phyloP scores from a whole-genome alignment of 768 basidiomycete species.

The Coprinopsis marcescibilis region DNA sequence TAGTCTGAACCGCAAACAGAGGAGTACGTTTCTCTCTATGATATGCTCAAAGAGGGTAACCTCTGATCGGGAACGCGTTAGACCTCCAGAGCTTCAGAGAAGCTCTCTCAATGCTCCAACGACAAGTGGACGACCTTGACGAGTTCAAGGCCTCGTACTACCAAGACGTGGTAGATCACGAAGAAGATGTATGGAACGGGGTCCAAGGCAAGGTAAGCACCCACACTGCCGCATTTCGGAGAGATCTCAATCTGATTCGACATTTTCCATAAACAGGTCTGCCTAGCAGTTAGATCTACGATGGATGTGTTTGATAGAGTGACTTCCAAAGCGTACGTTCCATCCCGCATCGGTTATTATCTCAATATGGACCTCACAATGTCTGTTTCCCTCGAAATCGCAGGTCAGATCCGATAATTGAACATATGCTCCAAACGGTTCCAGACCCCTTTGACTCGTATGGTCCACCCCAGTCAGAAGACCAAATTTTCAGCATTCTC shows the following conservation, averaged over 20 bases:
- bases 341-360: constrained; percentile 16
- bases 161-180: constrained; percentile 83
- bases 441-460: constrained; percentile 94
- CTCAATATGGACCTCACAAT: not conserved
- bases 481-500: constrained; percentile 90
- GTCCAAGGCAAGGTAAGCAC: constrained; percentile 73
- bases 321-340: constrained; percentile 75
- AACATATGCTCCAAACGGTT: constrained; percentile 83
- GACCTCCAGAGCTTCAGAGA: constrained; percentile 87
- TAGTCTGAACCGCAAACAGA: constrained; percentile 79
- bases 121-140: constrained; percentile 90
- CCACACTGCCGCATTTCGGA: not conserved
- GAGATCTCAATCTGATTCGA: not conserved
- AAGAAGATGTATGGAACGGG: constrained; percentile 93
- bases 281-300: constrained; percentile 80
- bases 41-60: not conserved
- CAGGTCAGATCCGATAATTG: constrained; percentile 84
- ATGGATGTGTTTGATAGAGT: constrained; percentile 90
- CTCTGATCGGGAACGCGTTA: constrained; percentile 23
- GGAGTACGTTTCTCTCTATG: constrained; percentile 50
- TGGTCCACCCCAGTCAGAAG: constrained; percentile 80
- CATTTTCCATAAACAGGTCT: constrained; percentile 40
- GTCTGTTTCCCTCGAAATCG: constrained; percentile 8
- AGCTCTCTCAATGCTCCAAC: constrained; percentile 73
- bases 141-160: constrained; percentile 82